phyloP scores from a whole-genome alignment of 495 filamentous ascomycete genomes.

The Thozetella sp. region DNA sequence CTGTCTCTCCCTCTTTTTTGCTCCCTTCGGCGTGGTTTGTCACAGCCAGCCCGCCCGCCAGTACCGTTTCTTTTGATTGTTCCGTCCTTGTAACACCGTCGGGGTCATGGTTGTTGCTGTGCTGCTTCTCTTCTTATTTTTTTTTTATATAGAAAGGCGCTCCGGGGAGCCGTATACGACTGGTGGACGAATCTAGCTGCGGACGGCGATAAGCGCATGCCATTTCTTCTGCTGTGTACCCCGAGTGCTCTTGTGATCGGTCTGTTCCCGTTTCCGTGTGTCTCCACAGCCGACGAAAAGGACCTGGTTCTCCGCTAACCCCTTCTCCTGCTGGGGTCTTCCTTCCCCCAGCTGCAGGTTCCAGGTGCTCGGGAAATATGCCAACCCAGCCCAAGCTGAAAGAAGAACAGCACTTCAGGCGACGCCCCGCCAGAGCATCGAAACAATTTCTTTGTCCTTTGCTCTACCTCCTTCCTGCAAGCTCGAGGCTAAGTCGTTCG shows the following conservation, averaged over 20 bases:
- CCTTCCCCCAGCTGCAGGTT: background rate
- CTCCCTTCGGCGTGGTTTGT: background rate
- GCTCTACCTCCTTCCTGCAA: background rate
- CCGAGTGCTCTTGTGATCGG: no score
- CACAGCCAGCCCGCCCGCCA: background rate
- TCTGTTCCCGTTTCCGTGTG: no score
- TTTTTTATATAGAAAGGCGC: background rate
- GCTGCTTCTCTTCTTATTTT: background rate
- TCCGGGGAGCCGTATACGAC: background rate
- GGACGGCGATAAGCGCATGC: background rate
- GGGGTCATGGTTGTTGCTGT: background rate
- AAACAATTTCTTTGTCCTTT: conserved; percentile 1
- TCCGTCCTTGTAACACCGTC: conserved; percentile 1
- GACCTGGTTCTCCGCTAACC: no score
- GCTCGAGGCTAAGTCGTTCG: background rate
- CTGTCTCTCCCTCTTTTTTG: no score
- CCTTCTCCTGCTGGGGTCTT: background rate
- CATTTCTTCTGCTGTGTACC: no score
- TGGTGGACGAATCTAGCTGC: background rate
- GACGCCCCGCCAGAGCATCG: background rate
- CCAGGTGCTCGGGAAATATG: background rate
- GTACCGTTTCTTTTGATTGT: no score
- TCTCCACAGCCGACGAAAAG: no score
- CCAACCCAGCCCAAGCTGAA: background rate
- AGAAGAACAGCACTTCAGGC: background rate